Conservation (phyloP, 192 early-diverging fungal genomes). For the Coemansia sp. region DNA sequence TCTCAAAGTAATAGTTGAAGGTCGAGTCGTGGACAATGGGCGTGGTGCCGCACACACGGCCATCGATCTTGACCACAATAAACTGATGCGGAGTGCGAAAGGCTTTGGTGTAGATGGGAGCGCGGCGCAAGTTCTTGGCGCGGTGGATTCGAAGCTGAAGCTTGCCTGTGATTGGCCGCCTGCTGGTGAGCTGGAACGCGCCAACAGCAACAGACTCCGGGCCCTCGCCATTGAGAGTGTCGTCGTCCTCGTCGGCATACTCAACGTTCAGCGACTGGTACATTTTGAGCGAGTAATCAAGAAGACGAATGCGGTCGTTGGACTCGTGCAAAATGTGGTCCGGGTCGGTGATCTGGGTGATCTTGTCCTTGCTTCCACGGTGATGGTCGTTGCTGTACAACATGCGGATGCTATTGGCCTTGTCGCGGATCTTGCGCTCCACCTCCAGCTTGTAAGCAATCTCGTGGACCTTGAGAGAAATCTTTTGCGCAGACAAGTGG, state of each 20-base stretch:
- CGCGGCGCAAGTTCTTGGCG: slow-evolving; percentile 58
- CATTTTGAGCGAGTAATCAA: slow-evolving; percentile 71
- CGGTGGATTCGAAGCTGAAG: slow-evolving; percentile 63
- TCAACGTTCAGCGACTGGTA: slow-evolving; percentile 84
- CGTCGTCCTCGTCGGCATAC: slow-evolving; percentile 71
- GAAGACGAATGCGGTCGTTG: slow-evolving; percentile 69
- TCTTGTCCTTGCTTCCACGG: slow-evolving; percentile 47
- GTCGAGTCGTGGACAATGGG: slow-evolving; percentile 65
- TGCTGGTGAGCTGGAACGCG: slow-evolving; percentile 55
- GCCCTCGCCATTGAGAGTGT: slow-evolving; percentile 41
- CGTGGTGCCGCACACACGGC: slow-evolving; percentile 70
- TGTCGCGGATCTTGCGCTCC: slow-evolving; percentile 84
- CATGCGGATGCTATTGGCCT: slow-evolving; percentile 41
- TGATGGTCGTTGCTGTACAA: slow-evolving; percentile 50
- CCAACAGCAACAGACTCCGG: neutral
- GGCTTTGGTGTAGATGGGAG: slow-evolving; percentile 51
- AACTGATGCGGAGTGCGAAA: slow-evolving; percentile 61
- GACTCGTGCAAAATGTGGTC: slow-evolving; percentile 51
- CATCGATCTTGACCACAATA: slow-evolving; percentile 80
- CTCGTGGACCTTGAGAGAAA: slow-evolving; percentile 79
- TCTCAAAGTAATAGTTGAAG: slow-evolving; percentile 84
- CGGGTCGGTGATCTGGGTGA: slow-evolving; percentile 40
- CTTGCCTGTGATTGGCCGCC: slow-evolving; percentile 69
- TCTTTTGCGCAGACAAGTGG: slow-evolving; percentile 63
- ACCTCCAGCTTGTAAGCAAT: slow-evolving; percentile 88